Evolutionary conservation across 768 basidiomycete genomes (phyloP).

Genomic region (Suillus plorans): DNA sequence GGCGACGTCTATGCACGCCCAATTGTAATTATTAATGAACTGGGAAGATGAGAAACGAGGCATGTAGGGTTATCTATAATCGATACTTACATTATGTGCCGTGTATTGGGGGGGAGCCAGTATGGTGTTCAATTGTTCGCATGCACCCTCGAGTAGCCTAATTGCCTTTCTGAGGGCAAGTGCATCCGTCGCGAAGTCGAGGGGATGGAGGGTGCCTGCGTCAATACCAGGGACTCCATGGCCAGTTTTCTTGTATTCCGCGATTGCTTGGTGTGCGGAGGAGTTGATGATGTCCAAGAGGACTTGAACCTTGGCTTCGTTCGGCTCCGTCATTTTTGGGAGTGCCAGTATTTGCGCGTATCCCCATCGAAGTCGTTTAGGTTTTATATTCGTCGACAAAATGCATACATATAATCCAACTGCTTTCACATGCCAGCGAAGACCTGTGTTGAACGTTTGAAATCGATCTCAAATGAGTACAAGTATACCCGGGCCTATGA

Average conservation of each 20-base stretch:
- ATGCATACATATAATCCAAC: too few relatives aligned
- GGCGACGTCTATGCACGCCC: conserved; percentile 25
- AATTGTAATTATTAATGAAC: conserved; percentile 25
- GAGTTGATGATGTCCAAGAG: conserved; percentile 32
- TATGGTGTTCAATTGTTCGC: conserved; percentile 26
- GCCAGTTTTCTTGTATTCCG: conserved; percentile 25
- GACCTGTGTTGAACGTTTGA: too few relatives aligned
- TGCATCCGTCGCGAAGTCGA: conserved; percentile 20
- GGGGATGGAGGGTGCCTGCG: conserved; percentile 19
- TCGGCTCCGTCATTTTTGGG: background rate
- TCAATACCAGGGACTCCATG: conserved; percentile 24
- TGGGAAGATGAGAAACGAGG: background rate
- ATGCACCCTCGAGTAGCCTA: conserved; percentile 26
- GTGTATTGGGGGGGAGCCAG: conserved; percentile 29
- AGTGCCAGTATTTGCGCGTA: background rate
- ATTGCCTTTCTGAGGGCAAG: conserved; percentile 25
- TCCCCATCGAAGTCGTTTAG: background rate
- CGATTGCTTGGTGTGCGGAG: conserved; percentile 26
- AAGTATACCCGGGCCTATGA: too few relatives aligned
- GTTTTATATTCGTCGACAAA: background rate
- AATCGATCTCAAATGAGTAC: too few relatives aligned
- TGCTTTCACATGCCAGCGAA: too few relatives aligned
- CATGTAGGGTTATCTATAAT: background rate
- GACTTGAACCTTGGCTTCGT: conserved; percentile 28
- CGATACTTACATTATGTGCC: conserved; percentile 20